Percentiles rank a stretch among this genome's conserved stretches.
Evolutionary conservation across 2,329 filamentous ascomycete genomes (phyloP).

Genomic region (Cryphonectria radicalis): DNA sequence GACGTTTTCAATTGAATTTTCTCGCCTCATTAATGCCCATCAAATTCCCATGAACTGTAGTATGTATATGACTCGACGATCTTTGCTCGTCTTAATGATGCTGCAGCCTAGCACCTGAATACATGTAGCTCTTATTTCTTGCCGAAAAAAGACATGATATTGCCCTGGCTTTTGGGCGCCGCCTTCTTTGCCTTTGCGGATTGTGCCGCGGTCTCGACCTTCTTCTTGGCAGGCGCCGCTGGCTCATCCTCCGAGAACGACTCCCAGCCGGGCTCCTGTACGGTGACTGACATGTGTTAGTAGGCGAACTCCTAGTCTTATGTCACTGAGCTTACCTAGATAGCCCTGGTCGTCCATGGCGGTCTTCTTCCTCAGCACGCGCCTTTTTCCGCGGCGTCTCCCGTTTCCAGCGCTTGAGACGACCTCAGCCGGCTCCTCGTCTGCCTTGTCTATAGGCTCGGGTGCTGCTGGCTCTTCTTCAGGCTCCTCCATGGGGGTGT

Average conservation of each 20-base stretch:
- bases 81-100: background rate
- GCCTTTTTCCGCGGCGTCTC: slow-evolving; percentile 74
- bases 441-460: slow-evolving; percentile 44
- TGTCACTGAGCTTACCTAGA: slow-evolving; percentile 70
- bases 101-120: background rate
- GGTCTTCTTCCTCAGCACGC: slow-evolving; percentile 86
- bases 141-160: slow-evolving; percentile 89
- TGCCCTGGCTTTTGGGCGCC: slow-evolving; percentile 70
- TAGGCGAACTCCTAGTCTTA: background rate
- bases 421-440: slow-evolving; percentile 50
- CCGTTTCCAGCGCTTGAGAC: slow-evolving; percentile 60
- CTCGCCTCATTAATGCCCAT: background rate
- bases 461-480: slow-evolving; percentile 46
- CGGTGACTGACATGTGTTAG: slow-evolving; percentile 66
- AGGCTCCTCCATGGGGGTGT: slow-evolving; percentile 35
- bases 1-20: background rate
- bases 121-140: slow-evolving; percentile 64
- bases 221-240: slow-evolving; percentile 50
- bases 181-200: slow-evolving; percentile 58
- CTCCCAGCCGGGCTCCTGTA: slow-evolving; percentile 85
- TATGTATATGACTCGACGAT: background rate
- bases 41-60: background rate
- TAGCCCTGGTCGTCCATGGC: slow-evolving; percentile 89
- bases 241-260: slow-evolving; percentile 91
- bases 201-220: slow-evolving; percentile 55